Conservation (phyloP, 169 alveolate genomes). For the Eimeria nieschulzi region DNA sequence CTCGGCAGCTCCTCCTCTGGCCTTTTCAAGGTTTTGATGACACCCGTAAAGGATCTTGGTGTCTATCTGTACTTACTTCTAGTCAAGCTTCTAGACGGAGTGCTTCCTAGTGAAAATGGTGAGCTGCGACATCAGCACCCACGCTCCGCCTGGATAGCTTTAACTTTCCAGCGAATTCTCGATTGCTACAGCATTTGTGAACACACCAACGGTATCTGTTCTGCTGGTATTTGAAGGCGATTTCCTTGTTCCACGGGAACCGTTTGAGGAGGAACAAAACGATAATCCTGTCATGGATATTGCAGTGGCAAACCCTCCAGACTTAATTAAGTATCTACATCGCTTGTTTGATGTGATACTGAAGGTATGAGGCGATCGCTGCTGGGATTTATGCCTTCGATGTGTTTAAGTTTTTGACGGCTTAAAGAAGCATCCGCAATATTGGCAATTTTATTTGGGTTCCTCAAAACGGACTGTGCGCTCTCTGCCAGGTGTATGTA, state of each 20-base stretch:
- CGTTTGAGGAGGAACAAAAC: background rate
- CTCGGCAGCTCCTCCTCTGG: constrained; percentile 54
- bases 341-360: constrained; percentile 35
- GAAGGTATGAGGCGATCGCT: background rate
- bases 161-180: background rate
- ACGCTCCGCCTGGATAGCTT: background rate
- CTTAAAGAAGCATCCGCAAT: background rate
- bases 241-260: constrained; percentile 58
- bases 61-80: constrained; percentile 57
- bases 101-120: constrained; percentile 60
- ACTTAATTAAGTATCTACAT: constrained; percentile 42
- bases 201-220: background rate
- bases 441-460: too few relatives aligned
- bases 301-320: constrained; percentile 49
- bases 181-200: background rate
- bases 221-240: constrained; percentile 15
- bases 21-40: constrained; percentile 45
- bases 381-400: background rate
- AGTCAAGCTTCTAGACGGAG: constrained; percentile 41
- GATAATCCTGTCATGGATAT: constrained; percentile 26
- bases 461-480: background rate
- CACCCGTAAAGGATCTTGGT: constrained; percentile 58
- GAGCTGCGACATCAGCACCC: background rate
- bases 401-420: background rate
- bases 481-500: constrained; percentile 35